Base-by-base conservation (phyloP, 192 early-diverging fungal genomes). In the Gaertneriomyces sp. region DNA sequence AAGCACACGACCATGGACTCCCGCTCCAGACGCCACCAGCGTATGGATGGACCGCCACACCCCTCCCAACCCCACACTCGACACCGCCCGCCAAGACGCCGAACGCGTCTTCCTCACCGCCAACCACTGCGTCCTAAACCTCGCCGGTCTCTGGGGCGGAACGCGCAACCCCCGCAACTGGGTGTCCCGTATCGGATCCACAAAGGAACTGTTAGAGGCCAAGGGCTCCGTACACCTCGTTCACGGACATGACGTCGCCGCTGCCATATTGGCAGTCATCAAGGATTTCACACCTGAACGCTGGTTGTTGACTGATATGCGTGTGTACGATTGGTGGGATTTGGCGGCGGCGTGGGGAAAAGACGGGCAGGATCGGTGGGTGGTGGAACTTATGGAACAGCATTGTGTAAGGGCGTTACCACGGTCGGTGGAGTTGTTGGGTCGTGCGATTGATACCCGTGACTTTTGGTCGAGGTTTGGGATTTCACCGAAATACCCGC, bases 321-420 rank as follows among this genome's bases (percentile, higher is more conserved):
- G 68, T 8, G 76, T 81, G 41, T 83, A 83, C 69, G 83, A 87
- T 61, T 88, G 85, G 85, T 82, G 75, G 77, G 71, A 82, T 53
- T 64, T 82, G 49, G 72, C 65, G 2, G 10, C 57, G 7, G 68
- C 52, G 52, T 68, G 63, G 63, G 68, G 66, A 3, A 47, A 10
- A 4, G 44, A 16, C 9, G 63, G 47, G 9, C 7, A 55, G 12
- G 46, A n/a, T 42, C 9, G 57, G 40, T 82, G 80, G 80, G 77
- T 75, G 3, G 10, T 63, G 60, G 70, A 79, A 56, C 45, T 74
- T 43, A 68, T 78, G 66, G 16, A 42, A 33, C 71, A 66, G 58
- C 38, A 12, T 2, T 58, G 55, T 8, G 67, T 73, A 6, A 55
- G 69, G 52, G 80, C 45, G 9, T 53, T 82, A 50, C 80, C 80